A percentile compares a stretch with the other conserved stretches of the same genome.
Evolutionary conservation across 2,329 filamentous ascomycete species (phyloP).

Genomic region (Exophiala sideris): DNA sequence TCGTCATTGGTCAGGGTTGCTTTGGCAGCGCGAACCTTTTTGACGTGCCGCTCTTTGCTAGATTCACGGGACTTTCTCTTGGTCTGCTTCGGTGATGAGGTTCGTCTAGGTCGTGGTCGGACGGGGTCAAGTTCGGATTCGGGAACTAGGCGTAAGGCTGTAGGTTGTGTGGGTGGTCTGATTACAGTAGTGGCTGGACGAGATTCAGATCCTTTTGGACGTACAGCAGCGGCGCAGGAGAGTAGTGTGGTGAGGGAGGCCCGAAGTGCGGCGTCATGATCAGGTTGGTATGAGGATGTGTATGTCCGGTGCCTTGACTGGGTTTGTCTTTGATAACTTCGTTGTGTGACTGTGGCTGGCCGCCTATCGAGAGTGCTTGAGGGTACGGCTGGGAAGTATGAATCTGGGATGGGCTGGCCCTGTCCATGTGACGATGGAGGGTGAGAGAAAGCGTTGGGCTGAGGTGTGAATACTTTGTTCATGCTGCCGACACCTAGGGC

Average conservation of each 20-base stretch:
- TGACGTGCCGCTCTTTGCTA: constrained; percentile 38
- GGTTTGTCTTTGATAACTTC: constrained; percentile 26
- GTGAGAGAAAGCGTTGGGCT: constrained; percentile 89
- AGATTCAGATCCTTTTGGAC: constrained; percentile 59
- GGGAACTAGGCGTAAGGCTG: constrained; percentile 55
- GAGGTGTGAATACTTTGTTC: constrained; percentile 65
- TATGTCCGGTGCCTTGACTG: constrained; percentile 39
- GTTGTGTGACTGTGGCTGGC: constrained; percentile 24
- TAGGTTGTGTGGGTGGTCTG: constrained; percentile 23
- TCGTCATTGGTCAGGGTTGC: constrained; percentile 33
- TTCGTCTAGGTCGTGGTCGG: constrained; percentile 25
- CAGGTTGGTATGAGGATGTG: constrained; percentile 66
- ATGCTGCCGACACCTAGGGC: constrained; percentile 67
- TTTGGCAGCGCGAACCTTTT: constrained; percentile 33
- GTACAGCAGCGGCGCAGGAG: constrained; percentile 88
- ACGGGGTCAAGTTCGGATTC: constrained; percentile 51
- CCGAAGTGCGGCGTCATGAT: constrained; percentile 88
- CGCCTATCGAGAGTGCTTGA: constrained; percentile 8
- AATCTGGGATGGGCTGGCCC: constrained; percentile 45
- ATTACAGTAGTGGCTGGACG: constrained; percentile 16
- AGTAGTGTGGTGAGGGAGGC: constrained; percentile 92
- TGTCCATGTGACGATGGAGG: constrained; percentile 58
- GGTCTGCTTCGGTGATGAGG: constrained; percentile 25
- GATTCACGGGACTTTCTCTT: constrained; percentile 31
- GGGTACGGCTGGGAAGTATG: constrained; percentile 38